Percentiles rank a stretch among this genome's conserved stretches.
phyloP scores from a whole-genome alignment of 1,139 yeast genomes.

The Kluyveromyces marxianus region DNA sequence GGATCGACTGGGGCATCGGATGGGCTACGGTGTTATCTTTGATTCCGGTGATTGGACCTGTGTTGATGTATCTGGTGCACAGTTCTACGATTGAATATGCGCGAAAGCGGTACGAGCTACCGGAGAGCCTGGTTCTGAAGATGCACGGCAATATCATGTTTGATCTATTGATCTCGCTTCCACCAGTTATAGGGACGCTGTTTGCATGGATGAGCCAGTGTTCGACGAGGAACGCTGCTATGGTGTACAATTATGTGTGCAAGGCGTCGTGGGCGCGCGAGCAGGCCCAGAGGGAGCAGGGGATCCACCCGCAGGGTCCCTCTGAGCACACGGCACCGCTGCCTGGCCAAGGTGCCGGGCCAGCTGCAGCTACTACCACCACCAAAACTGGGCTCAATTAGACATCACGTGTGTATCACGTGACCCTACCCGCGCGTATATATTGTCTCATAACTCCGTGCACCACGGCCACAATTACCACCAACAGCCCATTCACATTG shows the following conservation, averaged over 20 bases:
- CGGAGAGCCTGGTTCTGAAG: slow-evolving; percentile 51
- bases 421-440: too few species aligned
- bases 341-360: too few species aligned
- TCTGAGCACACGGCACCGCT: neutral
- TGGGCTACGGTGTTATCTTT: slow-evolving; percentile 61
- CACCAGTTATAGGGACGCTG: slow-evolving; percentile 72
- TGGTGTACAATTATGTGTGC: slow-evolving; percentile 49
- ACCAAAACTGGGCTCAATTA: too few species aligned
- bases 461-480: too few species aligned
- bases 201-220: slow-evolving; percentile 78
- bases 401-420: too few species aligned
- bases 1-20: slow-evolving; percentile 68
- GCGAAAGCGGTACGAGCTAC: slow-evolving; percentile 48
- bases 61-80: slow-evolving; percentile 71
- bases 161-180: slow-evolving; percentile 65
- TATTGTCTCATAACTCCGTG: too few species aligned
- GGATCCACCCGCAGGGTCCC: neutral
- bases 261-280: slow-evolving; percentile 34
- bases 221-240: slow-evolving; percentile 82
- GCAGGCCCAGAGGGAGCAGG: too few species aligned
- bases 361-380: too few species aligned
- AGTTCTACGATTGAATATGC: slow-evolving; percentile 41
- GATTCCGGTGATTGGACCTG: slow-evolving; percentile 75
- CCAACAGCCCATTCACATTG: too few species aligned
- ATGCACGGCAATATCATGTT: slow-evolving; percentile 66